A percentile compares a stretch with the other conserved stretches of the same genome.
Conservation (phyloP, 352 stramenopile species). For the Phytophthora constricta region DNA sequence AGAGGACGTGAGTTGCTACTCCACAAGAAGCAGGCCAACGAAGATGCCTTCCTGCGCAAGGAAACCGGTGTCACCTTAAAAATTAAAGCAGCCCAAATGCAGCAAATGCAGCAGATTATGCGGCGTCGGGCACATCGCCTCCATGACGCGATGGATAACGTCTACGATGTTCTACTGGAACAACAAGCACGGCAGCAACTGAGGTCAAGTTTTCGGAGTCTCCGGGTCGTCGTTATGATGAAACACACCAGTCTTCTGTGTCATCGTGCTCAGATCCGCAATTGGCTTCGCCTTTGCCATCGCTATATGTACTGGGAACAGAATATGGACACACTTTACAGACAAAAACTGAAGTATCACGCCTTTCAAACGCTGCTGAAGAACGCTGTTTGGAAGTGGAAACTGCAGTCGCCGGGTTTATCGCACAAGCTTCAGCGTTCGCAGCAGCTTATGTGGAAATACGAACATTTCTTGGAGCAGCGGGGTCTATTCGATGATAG, state of each 20-base stretch:
- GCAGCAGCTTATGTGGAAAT: slow-evolving; percentile 43
- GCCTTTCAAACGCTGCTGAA: slow-evolving; percentile 54
- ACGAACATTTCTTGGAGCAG: slow-evolving; percentile 45
- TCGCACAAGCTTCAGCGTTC: slow-evolving; percentile 45
- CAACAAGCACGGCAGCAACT: slow-evolving; percentile 50
- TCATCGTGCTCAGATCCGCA: slow-evolving; percentile 55
- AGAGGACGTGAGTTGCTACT: slow-evolving; percentile 46
- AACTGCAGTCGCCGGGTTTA: slow-evolving; percentile 50
- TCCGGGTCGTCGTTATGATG: slow-evolving; percentile 56
- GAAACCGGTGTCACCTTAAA: slow-evolving; percentile 53
- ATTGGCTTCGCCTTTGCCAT: slow-evolving; percentile 65
- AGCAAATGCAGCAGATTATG: slow-evolving; percentile 58
- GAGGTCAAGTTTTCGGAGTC: slow-evolving; percentile 62
- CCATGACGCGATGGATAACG: slow-evolving; percentile 68
- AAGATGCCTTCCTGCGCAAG: slow-evolving; percentile 58
- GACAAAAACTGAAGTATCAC: slow-evolving; percentile 47
- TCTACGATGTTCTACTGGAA: slow-evolving; percentile 58
- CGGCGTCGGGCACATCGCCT: slow-evolving; percentile 53
- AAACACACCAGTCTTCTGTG: slow-evolving; percentile 55
- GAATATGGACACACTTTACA: slow-evolving; percentile 48
- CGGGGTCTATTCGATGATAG: slow-evolving; percentile 43
- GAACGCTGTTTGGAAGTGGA: slow-evolving; percentile 58
- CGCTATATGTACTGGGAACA: slow-evolving; percentile 62
- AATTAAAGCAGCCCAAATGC: slow-evolving; percentile 53
- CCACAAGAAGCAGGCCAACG: slow-evolving; percentile 40